These are phyloP conservation scores for Candida morakotiae DNA, from an alignment of 805 yeast genomes.

Conservation along the genomic window DNA sequence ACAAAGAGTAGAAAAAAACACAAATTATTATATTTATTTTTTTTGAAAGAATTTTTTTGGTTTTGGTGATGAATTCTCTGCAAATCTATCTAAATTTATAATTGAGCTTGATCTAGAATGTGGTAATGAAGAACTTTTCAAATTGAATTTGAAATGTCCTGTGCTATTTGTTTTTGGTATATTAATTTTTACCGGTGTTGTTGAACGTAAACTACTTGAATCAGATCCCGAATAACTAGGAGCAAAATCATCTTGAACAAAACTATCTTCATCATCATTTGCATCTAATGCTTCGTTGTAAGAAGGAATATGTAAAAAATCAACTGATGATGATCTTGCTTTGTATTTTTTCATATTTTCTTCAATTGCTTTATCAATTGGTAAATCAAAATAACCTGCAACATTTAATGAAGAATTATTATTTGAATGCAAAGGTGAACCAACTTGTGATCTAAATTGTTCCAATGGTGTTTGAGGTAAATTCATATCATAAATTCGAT, in stretches of 20 bases:
- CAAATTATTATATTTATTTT: slow-evolving; percentile 1
- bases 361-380: slow-evolving; percentile 5
- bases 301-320: slow-evolving; percentile 30
- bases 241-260: slow-evolving; percentile 7
- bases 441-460: slow-evolving; percentile 19
- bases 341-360: slow-evolving; percentile 2
- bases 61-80: slow-evolving; percentile 1
- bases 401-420: slow-evolving; percentile 8
- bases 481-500: slow-evolving; percentile 32
- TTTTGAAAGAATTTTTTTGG: slow-evolving; percentile 1
- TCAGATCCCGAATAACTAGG: slow-evolving; percentile 7
- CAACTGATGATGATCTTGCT: slow-evolving; percentile 17
- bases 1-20: slow-evolving; percentile 1
- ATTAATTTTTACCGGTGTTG: slow-evolving; percentile 2
- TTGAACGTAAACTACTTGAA: background rate
- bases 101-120: slow-evolving; percentile 3
- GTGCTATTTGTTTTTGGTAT: slow-evolving; percentile 1
- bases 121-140: slow-evolving; percentile 8
- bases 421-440: slow-evolving; percentile 9
- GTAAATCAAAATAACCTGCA: slow-evolving; percentile 7
- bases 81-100: slow-evolving; percentile 1
- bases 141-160: slow-evolving; percentile 6
- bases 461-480: slow-evolving; percentile 33
- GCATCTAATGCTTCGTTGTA: slow-evolving; percentile 38
- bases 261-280: slow-evolving; percentile 20